Base-by-base conservation (phyloP, 306 rosid species). In the Corylus avellana region DNA sequence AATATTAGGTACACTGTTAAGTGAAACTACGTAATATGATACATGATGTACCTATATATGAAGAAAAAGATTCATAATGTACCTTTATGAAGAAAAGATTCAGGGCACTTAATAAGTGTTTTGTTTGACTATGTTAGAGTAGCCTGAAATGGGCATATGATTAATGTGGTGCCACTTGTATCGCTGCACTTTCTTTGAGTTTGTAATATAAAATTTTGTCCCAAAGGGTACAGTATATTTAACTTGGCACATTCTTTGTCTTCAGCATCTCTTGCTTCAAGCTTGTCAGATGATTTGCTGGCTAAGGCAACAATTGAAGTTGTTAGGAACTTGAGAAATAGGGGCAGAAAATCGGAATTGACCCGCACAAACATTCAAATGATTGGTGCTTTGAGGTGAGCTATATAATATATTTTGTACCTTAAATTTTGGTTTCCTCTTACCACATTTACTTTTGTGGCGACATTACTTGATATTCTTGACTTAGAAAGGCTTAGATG, bases 381-480 rank as follows among this genome's bases (percentile, higher is more conserved):
- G 98, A 94, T 94, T 80, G 98, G 98, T 89, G 97, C 98, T 87
- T 82, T 94, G 82, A 94, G 98, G 98, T 94, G 80, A 78, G 90
- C 50, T 79, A 46, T 83, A 18, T 39, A 67, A 67, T 42, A 51
- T 67, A 29, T 42, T 67, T 42, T 39, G 27, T 17, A 6, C 22
- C 8, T 5, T 7, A 7, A 6, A 7, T 12, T 69, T 39, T 14
- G 20, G 53, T 37, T 42, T 39, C 16, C 73, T 46, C 32, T 69
- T 42, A 48, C 8, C 20, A 37, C 39, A 27, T 9, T 62, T 29
- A 17, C 22, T 17, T 54, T 17, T 54, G 22, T 54, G 4, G 58
- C 22, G 5, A 54, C 22, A 54, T 16, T 16, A 54, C 58, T 54
- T 54, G 20, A 54, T 54, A 22, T 59, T 11, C 14, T 32, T 58